phyloP scores from a whole-genome alignment of 2,329 filamentous ascomycete species.

The Penicillium sp. region DNA sequence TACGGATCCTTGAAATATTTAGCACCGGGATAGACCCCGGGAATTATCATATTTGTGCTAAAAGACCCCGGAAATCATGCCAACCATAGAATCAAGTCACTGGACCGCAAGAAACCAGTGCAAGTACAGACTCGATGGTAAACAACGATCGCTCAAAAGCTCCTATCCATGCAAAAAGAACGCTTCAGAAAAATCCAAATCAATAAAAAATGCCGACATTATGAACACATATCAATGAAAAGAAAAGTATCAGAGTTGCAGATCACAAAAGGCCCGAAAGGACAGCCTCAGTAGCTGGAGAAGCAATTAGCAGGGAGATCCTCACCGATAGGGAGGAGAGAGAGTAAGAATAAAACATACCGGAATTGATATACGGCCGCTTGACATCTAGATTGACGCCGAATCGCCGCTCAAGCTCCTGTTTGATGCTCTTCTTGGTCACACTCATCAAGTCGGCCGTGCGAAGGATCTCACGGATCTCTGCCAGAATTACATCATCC shows the following conservation, averaged over 20 bases:
- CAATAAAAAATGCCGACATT: not conserved
- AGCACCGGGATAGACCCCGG: too few species aligned
- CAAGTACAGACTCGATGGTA: too few species aligned
- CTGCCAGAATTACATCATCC: slow-evolving; percentile 82
- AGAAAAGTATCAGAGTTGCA: too few species aligned
- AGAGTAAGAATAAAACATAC: slow-evolving; percentile 50
- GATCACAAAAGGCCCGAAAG: slow-evolving; percentile 66
- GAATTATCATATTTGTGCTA: slow-evolving; percentile 11
- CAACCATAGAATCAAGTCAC: too few species aligned
- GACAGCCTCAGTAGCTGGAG: slow-evolving; percentile 66
- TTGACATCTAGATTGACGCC: slow-evolving; percentile 78
- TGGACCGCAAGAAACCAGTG: too few species aligned
- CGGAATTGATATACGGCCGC: slow-evolving; percentile 88
- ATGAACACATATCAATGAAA: too few species aligned
- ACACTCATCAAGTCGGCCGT: slow-evolving; percentile 95
- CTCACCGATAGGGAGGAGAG: slow-evolving; percentile 1
- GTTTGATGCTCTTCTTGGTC: slow-evolving; percentile 97
- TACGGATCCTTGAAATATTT: too few species aligned
- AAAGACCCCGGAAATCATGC: slow-evolving; percentile 5
- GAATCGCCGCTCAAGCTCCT: slow-evolving; percentile 85
- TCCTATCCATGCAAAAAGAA: slow-evolving; percentile 22
- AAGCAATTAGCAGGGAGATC: slow-evolving; percentile 24
- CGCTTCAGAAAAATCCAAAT: slow-evolving; percentile 10
- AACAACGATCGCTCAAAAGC: slow-evolving; percentile 11
- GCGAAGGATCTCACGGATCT: slow-evolving; percentile 88